Conservation (phyloP, 805 yeast species). For the Metschnikowia cerradonensis region DNA sequence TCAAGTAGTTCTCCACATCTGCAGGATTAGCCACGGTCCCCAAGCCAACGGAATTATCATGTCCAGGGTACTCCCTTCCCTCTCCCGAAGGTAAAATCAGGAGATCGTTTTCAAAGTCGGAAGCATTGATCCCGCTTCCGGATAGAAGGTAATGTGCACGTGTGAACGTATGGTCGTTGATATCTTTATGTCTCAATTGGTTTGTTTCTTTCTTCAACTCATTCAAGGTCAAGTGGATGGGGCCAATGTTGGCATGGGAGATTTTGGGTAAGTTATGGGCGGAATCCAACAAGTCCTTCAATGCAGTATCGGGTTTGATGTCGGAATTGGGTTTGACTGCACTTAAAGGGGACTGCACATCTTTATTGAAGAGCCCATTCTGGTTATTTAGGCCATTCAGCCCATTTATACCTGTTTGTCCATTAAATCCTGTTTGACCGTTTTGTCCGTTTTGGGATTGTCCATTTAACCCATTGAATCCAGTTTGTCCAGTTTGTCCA, state of each 20-base stretch:
- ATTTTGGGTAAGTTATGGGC: conserved; percentile 68
- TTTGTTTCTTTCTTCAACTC: conserved; percentile 72
- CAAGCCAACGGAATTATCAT: neutral
- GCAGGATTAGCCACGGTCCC: neutral
- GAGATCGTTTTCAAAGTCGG: conserved; percentile 67
- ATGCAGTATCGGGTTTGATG: conserved; percentile 16
- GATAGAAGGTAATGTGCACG: conserved; percentile 87
- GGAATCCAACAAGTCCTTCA: conserved; percentile 74
- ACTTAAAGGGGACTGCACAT: neutral
- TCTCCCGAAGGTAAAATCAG: conserved; percentile 23
- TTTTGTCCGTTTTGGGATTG: neutral
- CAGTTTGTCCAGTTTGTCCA: neutral
- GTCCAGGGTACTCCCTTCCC: neutral
- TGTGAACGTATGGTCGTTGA: conserved; percentile 40
- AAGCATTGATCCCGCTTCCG: conserved; percentile 82
- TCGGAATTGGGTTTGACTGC: neutral
- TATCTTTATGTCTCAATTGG: conserved; percentile 44
- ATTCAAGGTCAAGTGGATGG: conserved; percentile 72
- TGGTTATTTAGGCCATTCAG: no score
- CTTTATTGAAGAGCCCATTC: neutral
- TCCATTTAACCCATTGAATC: no score
- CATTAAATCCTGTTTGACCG: neutral
- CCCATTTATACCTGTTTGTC: no score
- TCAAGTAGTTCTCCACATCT: conserved; percentile 56
- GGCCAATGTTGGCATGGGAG: conserved; percentile 61